Evolutionary conservation across 495 filamentous ascomycete genomes (phyloP), one percentile per base, ranked within the genome.

Genomic region (Sabuloglossum arenarium): DNA sequence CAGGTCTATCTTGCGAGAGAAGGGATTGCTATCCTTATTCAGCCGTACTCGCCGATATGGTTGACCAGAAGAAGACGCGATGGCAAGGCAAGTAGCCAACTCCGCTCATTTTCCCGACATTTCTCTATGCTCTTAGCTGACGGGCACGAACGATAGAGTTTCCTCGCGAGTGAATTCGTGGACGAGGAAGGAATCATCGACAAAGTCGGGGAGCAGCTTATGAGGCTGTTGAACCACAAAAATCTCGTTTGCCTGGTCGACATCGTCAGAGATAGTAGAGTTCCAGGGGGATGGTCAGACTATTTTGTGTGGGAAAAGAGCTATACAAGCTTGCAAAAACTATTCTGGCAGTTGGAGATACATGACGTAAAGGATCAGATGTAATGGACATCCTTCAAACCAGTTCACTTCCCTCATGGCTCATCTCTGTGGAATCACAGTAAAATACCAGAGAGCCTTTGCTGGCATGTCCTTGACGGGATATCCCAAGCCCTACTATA

Each of bases 391-490:
- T n/a, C 3, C 45, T 24, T 4, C 11, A 24, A 24, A 49, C 23
- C 45, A 9, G 3, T 8, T 25, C 25, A 3, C 11, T 49, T 16
- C 10, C 1, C 14, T 28, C 21, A 24, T 24, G n/a, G 25, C 25
- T 49, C 21, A 24, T 49, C 3, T 14, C 21, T 16, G 8, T 16
- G 45, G 45, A 2, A n/a, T 25, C 9, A 3, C 45, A 56, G 55
- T 12, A 29, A 24, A 3, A 30, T 56, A 6, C 55, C 55, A 16
- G 55, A 56, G 30, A 52, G 55, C 25, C n/a, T 56, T 16, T 45
- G 34, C 43, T 56, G 55, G 55, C 55, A 56, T 51, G 55, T 56
- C 14, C 39, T 56, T 10, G 30, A 27, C n/a, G 55, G 55, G 21
- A 56, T 56, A 25, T 19, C 37, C 10, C 34, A 56, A 51, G 55